A percentile compares a stretch with the other conserved stretches of the same genome.
These are phyloP conservation scores for Lyophyllum shimeji DNA, from an alignment of 768 basidiomycete genomes.

Conservation along the genomic window DNA sequence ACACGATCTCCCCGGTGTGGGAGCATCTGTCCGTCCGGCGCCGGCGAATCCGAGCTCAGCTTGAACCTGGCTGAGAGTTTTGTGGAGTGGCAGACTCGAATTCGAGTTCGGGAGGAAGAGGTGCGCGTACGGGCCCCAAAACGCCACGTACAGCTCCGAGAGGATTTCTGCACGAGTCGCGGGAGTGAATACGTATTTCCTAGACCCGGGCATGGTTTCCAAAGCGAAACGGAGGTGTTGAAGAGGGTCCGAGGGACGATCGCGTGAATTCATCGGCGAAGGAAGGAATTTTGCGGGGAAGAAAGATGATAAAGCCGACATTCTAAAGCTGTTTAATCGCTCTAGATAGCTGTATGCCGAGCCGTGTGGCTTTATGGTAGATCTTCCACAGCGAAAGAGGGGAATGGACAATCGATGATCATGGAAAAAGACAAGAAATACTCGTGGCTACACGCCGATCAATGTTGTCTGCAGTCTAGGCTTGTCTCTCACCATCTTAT, in stretches of 20 bases:
- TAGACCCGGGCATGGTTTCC: conserved; percentile 78
- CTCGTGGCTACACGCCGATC: neutral
- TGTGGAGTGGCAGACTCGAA: conserved; percentile 59
- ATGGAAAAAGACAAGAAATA: conserved; percentile 8
- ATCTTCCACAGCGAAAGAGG: neutral
- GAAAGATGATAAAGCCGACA: conserved; percentile 30
- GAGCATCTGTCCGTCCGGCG: conserved; percentile 57
- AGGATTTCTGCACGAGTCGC: conserved; percentile 78
- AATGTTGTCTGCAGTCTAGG: neutral
- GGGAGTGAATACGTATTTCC: conserved; percentile 76
- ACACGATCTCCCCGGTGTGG: conserved; percentile 73
- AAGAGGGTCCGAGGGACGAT: conserved; percentile 59
- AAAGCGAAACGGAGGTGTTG: conserved; percentile 73
- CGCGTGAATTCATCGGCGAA: conserved; percentile 52
- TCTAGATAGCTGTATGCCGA: neutral
- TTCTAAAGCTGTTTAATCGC: conserved; percentile 8
- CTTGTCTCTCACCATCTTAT: neutral
- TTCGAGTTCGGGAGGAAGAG: conserved; percentile 71
- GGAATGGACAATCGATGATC: conserved; percentile 9
- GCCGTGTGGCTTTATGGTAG: conserved; percentile 2
- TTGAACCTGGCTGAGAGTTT: conserved; percentile 72
- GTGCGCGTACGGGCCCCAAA: conserved; percentile 76
- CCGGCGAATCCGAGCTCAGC: conserved; percentile 52
- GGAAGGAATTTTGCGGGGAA: conserved; percentile 51
- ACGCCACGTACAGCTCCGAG: conserved; percentile 77